Evolutionary conservation across 768 basidiomycete species (phyloP).

Genomic region (Suillus hirtellus): DNA sequence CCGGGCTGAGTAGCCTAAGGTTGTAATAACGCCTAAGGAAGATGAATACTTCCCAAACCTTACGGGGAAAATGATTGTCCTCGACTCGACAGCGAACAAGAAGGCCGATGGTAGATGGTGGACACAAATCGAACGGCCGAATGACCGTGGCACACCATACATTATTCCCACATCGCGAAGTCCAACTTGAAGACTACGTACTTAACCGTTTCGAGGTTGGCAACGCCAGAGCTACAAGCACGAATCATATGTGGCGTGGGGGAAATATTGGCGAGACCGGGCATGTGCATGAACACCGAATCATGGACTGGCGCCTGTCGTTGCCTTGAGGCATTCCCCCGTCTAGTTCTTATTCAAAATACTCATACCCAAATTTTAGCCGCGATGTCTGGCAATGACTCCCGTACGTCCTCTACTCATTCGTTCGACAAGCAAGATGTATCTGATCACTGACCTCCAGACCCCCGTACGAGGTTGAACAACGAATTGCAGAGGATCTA

Average conservation of each 20-base stretch:
- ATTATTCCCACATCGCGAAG: not conserved
- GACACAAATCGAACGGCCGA: not conserved
- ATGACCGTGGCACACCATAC: not conserved
- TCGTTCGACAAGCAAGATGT: not conserved
- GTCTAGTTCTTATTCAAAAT: not conserved
- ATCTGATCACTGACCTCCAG: not conserved
- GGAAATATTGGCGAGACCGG: not conserved
- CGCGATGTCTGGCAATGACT: not conserved
- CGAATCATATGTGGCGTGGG: not conserved
- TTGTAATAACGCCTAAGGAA: no score
- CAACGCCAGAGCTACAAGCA: not conserved
- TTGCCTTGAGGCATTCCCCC: not conserved
- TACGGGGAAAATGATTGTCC: not conserved
- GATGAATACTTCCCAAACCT: not conserved
- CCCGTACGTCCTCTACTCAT: no score
- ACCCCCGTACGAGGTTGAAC: not conserved
- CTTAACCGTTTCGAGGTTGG: not conserved
- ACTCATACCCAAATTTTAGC: not conserved
- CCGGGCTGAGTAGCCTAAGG: not conserved
- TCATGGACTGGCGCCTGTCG: not conserved
- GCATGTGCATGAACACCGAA: not conserved
- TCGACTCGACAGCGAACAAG: not conserved
- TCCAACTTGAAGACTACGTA: not conserved
- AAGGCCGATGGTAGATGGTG: not conserved
- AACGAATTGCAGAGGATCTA: not conserved